Conservation (phyloP, 1,284 basidiomycete genomes). For the Apiotrichum veenhuisii region DNA sequence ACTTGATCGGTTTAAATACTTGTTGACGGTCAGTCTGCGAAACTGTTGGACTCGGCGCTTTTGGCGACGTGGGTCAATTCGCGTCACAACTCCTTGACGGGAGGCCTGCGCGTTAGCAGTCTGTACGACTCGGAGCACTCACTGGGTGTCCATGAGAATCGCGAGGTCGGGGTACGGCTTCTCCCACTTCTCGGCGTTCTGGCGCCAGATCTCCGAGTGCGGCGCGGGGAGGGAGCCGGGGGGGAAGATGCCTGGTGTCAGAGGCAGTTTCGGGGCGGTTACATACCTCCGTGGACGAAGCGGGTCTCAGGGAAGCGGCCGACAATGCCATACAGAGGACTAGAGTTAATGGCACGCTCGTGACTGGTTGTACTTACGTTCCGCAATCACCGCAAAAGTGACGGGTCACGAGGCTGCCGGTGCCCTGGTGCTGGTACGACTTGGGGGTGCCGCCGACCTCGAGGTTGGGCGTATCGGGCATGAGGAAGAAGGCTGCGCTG, state of each 20-base stretch:
- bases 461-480: not conserved
- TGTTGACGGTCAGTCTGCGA: too few species aligned
- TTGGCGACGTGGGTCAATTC: too few species aligned
- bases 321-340: not conserved
- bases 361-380: not conserved
- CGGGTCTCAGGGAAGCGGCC: not conserved
- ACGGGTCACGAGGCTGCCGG: not conserved
- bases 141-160: not conserved
- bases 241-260: slow-evolving; percentile 5
- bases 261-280: too few species aligned
- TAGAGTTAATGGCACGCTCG: not conserved
- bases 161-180: not conserved
- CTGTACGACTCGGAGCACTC: not conserved
- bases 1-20: too few species aligned
- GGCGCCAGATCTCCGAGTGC: slow-evolving; percentile 1
- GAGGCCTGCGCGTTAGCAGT: too few species aligned
- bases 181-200: slow-evolving; percentile 4
- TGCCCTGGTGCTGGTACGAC: not conserved
- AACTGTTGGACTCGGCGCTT: too few species aligned
- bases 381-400: not conserved
- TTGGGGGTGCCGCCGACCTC: not conserved
- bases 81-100: too few species aligned
- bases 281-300: not conserved
- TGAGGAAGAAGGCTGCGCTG: not conserved
- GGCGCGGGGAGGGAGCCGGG: slow-evolving; percentile 2